These are phyloP conservation scores for Ettlia oleoabundans DNA, from an alignment of 139 green algal genomes.

Conservation along the genomic window DNA sequence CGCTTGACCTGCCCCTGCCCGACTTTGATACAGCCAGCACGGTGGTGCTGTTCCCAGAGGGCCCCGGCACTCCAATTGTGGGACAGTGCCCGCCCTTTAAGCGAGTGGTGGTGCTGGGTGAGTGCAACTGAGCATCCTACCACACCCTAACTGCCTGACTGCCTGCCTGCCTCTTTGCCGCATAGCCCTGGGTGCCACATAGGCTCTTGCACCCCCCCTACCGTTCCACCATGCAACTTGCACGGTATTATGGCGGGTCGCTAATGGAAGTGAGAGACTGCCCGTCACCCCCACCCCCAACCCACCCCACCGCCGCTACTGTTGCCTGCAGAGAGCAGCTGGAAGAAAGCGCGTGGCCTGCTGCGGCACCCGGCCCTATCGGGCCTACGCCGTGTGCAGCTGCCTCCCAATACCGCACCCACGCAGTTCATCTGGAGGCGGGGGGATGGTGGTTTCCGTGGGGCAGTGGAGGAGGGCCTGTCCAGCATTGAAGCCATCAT, in stretches of 20 bases:
- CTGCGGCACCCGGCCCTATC: slow-evolving; percentile 8
- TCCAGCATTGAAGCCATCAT: slow-evolving; percentile 29
- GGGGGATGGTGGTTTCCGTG: slow-evolving; percentile 13
- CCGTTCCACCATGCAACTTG: no score
- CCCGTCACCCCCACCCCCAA: neutral
- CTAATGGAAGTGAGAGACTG: neutral
- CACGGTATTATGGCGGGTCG: no score
- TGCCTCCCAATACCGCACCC: neutral
- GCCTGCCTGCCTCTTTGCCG: no score
- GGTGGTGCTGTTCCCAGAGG: slow-evolving; percentile 4
- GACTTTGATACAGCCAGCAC: neutral
- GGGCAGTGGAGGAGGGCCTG: slow-evolving; percentile 3
- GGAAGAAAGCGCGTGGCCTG: slow-evolving; percentile 21
- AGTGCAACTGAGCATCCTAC: no score
- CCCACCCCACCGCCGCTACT: no score
- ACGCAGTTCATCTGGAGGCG: slow-evolving; percentile 18
- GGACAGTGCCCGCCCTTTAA: slow-evolving; percentile 11
- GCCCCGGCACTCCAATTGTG: neutral
- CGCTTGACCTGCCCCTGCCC: neutral
- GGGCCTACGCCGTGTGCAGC: slow-evolving; percentile 14
- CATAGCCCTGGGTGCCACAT: no score
- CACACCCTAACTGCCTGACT: no score
- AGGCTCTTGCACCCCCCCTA: no score
- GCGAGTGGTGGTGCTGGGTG: slow-evolving; percentile 22
- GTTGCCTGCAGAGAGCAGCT: slow-evolving; percentile 1